A percentile compares a stretch with the other conserved stretches of the same genome.
phyloP scores from a whole-genome alignment of 345 rosid species.

The Gossypium arboreum region DNA sequence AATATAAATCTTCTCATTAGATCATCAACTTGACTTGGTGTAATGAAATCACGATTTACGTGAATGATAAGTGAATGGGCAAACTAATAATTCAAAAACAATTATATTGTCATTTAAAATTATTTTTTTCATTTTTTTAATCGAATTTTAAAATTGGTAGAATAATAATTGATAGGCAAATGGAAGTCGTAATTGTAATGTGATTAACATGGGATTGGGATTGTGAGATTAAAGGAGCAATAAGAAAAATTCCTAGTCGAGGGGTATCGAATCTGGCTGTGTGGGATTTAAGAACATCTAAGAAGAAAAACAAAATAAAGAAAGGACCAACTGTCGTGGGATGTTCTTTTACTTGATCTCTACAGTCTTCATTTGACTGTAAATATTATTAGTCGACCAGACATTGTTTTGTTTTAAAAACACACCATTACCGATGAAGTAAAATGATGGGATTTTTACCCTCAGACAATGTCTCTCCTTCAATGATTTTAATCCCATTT shows the following conservation, averaged over 20 bases:
- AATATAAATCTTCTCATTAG: too few species aligned
- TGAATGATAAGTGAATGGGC: too few species aligned
- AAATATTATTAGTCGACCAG: constrained; percentile 1
- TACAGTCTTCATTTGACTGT: constrained; percentile 24
- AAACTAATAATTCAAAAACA: too few species aligned
- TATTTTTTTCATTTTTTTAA: too few species aligned
- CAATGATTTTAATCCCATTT: neutral
- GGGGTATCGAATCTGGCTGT: constrained; percentile 37
- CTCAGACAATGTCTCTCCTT: neutral
- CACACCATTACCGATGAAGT: constrained; percentile 35
- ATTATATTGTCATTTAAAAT: too few species aligned
- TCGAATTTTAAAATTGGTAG: too few species aligned
- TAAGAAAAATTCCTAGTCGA: constrained; percentile 35
- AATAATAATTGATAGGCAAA: too few species aligned
- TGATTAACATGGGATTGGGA: too few species aligned
- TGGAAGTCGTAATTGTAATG: too few species aligned
- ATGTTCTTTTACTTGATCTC: constrained; percentile 17
- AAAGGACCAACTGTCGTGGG: constrained; percentile 19
- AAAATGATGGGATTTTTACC: constrained; percentile 20
- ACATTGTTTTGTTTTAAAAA: neutral
- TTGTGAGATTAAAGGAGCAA: too few species aligned
- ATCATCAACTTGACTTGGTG: too few species aligned
- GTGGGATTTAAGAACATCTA: constrained; percentile 11
- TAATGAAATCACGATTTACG: too few species aligned
- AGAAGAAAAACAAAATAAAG: neutral